Evolutionary conservation across 2,329 filamentous ascomycete species (phyloP).

Genomic region (Hypoxylon sp.): DNA sequence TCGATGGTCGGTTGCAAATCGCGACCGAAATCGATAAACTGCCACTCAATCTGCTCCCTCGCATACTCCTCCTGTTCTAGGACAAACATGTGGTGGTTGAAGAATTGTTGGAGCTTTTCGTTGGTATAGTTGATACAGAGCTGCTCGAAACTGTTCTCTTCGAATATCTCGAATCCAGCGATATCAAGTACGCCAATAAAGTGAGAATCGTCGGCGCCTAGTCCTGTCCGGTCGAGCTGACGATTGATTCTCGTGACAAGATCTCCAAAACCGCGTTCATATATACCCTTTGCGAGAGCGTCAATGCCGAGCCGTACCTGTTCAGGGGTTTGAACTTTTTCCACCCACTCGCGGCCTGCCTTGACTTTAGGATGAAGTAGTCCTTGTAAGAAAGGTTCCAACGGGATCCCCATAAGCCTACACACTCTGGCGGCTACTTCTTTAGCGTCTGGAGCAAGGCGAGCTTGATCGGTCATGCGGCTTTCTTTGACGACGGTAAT

Average conservation of each 20-base stretch:
- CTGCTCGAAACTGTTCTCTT: slow-evolving; percentile 98
- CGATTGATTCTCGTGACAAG: slow-evolving; percentile 91
- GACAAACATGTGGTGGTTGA: slow-evolving; percentile 99
- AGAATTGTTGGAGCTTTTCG: slow-evolving; percentile 98
- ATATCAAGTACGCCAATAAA: slow-evolving; percentile 99
- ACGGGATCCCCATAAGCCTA: slow-evolving; percentile 82
- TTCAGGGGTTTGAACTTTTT: slow-evolving; percentile 97
- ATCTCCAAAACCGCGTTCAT: slow-evolving; percentile 94
- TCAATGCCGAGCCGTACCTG: slow-evolving; percentile 92
- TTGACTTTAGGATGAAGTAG: slow-evolving; percentile 94
- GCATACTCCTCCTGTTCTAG: slow-evolving; percentile 98
- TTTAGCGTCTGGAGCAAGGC: slow-evolving; percentile 80
- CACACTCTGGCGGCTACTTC: slow-evolving; percentile 83
- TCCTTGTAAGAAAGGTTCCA: slow-evolving; percentile 88
- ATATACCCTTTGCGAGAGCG: slow-evolving; percentile 95
- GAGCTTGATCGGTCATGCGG: slow-evolving; percentile 88
- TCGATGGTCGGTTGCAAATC: slow-evolving; percentile 98
- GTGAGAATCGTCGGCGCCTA: slow-evolving; percentile 86
- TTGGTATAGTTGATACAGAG: slow-evolving; percentile 99
- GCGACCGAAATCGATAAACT: slow-evolving; percentile 98
- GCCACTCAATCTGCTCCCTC: slow-evolving; percentile 97
- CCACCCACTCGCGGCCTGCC: slow-evolving; percentile 96
- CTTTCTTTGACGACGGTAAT: slow-evolving; percentile 91
- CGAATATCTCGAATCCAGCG: slow-evolving; percentile 98
- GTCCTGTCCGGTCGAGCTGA: slow-evolving; percentile 87